These are phyloP conservation scores for Lichina pygmaea DNA, from an alignment of 495 filamentous ascomycete species.

Conservation along the genomic window DNA sequence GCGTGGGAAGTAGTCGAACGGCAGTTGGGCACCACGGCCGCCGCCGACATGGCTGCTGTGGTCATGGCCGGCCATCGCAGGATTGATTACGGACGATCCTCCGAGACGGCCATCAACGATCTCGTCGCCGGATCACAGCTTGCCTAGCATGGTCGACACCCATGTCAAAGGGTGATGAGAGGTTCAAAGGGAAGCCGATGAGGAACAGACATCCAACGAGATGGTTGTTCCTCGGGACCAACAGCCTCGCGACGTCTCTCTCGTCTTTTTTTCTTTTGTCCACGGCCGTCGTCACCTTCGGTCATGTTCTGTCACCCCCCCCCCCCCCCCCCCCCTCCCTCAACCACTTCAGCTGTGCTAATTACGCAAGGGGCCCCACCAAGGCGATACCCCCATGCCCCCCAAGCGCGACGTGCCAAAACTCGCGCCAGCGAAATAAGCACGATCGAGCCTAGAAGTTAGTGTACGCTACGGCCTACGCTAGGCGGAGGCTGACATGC, in stretches of 20 bases:
- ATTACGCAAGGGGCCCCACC: too few species aligned
- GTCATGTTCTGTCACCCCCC: not conserved
- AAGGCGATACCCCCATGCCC: too few species aligned
- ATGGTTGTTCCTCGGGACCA: not conserved
- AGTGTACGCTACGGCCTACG: too few species aligned
- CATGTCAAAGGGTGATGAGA: too few species aligned
- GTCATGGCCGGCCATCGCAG: not conserved
- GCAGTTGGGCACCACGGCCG: not conserved
- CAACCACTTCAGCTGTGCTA: not conserved
- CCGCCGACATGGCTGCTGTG: not conserved
- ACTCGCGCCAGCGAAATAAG: too few species aligned
- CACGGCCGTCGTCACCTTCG: not conserved
- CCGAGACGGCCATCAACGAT: not conserved
- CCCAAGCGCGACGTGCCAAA: too few species aligned
- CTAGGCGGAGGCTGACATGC: too few species aligned
- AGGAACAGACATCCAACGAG: not conserved
- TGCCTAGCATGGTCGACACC: not conserved
- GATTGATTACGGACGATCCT: too few species aligned
- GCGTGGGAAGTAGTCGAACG: slow-evolving; percentile 7
- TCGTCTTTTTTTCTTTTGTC: not conserved
- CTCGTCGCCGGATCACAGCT: not conserved
- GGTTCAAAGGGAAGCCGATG: not conserved
- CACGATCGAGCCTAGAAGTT: too few species aligned
- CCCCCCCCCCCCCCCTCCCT: not conserved
- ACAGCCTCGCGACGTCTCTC: not conserved